Conservation (phyloP, 1,284 basidiomycete genomes). For the Singerocomus inundabilis region DNA sequence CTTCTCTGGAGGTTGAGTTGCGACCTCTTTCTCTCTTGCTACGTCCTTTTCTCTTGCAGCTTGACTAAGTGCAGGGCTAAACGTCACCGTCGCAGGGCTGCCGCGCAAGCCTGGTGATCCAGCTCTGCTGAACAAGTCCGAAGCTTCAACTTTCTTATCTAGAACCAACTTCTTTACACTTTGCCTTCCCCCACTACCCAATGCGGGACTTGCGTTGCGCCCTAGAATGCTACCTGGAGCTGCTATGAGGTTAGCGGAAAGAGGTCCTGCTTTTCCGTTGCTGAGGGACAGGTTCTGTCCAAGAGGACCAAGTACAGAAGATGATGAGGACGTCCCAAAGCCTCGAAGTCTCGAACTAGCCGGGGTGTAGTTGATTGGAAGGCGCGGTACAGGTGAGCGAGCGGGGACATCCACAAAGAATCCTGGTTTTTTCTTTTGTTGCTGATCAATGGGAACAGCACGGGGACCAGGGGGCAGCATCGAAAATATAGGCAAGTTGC, state of each 20-base stretch:
- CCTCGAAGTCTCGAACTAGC: conserved; percentile 69
- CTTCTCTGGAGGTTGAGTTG: conserved; percentile 31
- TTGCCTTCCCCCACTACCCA: conserved; percentile 68
- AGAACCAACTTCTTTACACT: conserved; percentile 96
- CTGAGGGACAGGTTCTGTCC: conserved; percentile 45
- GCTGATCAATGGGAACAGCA: conserved; percentile 55
- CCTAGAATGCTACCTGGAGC: conserved; percentile 54
- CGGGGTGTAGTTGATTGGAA: conserved; percentile 61
- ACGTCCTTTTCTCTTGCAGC: conserved; percentile 70
- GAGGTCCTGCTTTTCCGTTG: conserved; percentile 50
- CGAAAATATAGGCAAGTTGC: conserved; percentile 75
- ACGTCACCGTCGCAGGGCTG: conserved; percentile 54
- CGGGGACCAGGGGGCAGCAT: conserved; percentile 71
- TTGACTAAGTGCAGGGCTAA: conserved; percentile 70
- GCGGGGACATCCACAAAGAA: conserved; percentile 71
- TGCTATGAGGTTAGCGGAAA: conserved; percentile 49
- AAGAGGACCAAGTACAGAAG: conserved; percentile 30
- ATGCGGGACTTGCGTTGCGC: conserved; percentile 66
- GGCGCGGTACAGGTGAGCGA: conserved; percentile 59
- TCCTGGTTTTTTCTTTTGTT: conserved; percentile 68
- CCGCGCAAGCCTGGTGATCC: conserved; percentile 42
- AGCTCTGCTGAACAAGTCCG: conserved; percentile 64
- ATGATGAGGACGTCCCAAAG: conserved; percentile 51
- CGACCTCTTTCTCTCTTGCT: conserved; percentile 63
- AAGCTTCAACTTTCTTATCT: conserved; percentile 74